Percentiles rank a stretch among this genome's conserved stretches.
Evolutionary conservation across 495 filamentous ascomycete species (phyloP).

Genomic region (Penicillium robsamsonii): DNA sequence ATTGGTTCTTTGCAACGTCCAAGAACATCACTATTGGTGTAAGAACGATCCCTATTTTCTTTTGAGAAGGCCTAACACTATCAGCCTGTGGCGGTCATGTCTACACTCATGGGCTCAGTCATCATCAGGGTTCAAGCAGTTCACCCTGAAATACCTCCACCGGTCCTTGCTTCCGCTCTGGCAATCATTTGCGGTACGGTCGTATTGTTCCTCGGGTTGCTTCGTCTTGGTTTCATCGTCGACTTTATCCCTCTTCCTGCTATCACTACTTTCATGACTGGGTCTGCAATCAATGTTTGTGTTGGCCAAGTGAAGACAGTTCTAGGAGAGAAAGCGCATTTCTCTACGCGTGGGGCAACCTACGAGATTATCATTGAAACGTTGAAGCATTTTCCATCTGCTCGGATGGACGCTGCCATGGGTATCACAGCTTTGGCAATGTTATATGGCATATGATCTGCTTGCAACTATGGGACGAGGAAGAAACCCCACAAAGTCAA

Average conservation of each 20-base stretch:
- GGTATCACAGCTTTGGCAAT: slow-evolving; percentile 75
- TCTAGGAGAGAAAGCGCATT: slow-evolving; percentile 71
- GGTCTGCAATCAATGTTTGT: slow-evolving; percentile 87
- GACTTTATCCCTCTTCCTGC: slow-evolving; percentile 88
- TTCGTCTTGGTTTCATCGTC: slow-evolving; percentile 83
- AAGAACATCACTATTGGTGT: slow-evolving; percentile 99
- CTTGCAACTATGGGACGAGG: slow-evolving; percentile 60
- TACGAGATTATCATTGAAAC: slow-evolving; percentile 84
- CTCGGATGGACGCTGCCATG: slow-evolving; percentile 77
- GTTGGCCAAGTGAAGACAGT: slow-evolving; percentile 76
- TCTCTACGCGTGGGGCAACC: slow-evolving; percentile 70
- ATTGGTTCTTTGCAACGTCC: slow-evolving; percentile 97
- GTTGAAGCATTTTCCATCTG: slow-evolving; percentile 65
- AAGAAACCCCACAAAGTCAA: slow-evolving; percentile 68
- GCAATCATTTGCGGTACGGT: slow-evolving; percentile 75
- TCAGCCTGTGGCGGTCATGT: slow-evolving; percentile 91
- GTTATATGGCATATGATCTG: slow-evolving; percentile 73
- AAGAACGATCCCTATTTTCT: slow-evolving; percentile 28
- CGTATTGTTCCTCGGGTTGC: slow-evolving; percentile 72
- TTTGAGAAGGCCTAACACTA: slow-evolving; percentile 4
- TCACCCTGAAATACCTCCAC: slow-evolving; percentile 54
- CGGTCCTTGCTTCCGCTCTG: slow-evolving; percentile 71
- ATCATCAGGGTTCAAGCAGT: slow-evolving; percentile 54
- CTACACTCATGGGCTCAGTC: slow-evolving; percentile 77
- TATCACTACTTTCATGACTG: slow-evolving; percentile 96